Percentiles rank a stretch among this genome's conserved stretches.
These are phyloP conservation scores for Emericellopsis atlantica DNA, from an alignment of 2,329 filamentous ascomycete species.

Conservation along the genomic window DNA sequence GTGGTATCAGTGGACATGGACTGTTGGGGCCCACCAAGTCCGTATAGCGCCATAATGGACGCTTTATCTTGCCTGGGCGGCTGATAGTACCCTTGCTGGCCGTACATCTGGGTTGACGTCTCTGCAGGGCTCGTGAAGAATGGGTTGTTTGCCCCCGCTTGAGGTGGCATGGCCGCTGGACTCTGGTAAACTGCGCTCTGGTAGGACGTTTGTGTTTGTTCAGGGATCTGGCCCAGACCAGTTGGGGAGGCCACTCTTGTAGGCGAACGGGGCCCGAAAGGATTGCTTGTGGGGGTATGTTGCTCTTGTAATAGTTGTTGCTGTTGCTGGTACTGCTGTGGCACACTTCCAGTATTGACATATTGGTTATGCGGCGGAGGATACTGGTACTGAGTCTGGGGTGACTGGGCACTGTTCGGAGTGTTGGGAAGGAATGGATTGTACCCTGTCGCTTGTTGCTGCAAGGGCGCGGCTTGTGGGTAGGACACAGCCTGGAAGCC, in stretches of 20 bases:
- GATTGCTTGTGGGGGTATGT: conserved; percentile 26
- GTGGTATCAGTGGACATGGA: conserved; percentile 15
- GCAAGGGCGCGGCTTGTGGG: conserved; percentile 20
- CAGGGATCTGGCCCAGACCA: conserved; percentile 35
- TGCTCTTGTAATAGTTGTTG: neutral
- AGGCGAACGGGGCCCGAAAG: conserved; percentile 32
- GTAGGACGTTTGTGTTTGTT: conserved; percentile 34
- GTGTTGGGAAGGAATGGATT: conserved; percentile 38
- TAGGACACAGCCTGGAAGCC: conserved; percentile 31
- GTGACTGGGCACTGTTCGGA: conserved; percentile 13
- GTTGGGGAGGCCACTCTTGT: conserved; percentile 35
- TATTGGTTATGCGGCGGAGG: conserved; percentile 3
- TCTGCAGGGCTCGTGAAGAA: conserved; percentile 20
- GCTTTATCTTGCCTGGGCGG: conserved; percentile 51
- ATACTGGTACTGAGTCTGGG: neutral
- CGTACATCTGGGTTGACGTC: conserved; percentile 11
- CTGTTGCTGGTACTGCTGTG: conserved; percentile 10
- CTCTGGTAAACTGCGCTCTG: conserved; percentile 11
- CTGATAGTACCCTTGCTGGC: conserved; percentile 22
- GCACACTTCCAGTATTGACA: no score
- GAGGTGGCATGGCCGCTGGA: neutral
- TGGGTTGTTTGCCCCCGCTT: conserved; percentile 14
- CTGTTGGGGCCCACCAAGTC: conserved; percentile 33
- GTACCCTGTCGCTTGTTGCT: conserved; percentile 27
- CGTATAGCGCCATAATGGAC: conserved; percentile 66